Evolutionary conservation across 768 basidiomycete species (phyloP), one percentile per base, ranked within the genome.

Genomic region (Lactarius evosmus): DNA sequence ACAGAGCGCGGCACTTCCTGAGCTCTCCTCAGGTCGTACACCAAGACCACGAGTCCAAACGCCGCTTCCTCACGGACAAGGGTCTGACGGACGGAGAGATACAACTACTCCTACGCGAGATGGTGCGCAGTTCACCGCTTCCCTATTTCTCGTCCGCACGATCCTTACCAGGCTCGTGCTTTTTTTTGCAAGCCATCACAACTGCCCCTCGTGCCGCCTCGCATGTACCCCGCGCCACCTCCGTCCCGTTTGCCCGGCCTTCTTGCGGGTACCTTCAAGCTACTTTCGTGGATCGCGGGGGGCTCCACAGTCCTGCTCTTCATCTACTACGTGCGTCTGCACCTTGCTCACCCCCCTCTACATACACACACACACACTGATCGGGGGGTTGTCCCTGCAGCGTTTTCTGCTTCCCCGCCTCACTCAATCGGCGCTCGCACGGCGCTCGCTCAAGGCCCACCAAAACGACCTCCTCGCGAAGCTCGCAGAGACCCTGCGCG

Each of bases 201-300:
- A 70, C 69, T 73, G 12, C 88, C 86, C 9, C 62, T 73, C 6
- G 74, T 92, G 38, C 89, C 89, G 22, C 88, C 89, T 0, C 81
- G 88, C 67, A 85, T 86, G 54, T 92, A 92, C 69, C 89, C 89
- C 4, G 83, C 82, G 64, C 81, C 78, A 12, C 82, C 85, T 5
- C 88, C 88, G 3, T 91, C 89, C 3, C 83, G 82, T 68, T 74
- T 92, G 1, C 89, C 89, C 0, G 78, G 79, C 51, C 78, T 91
- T 41, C 75, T 92, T n/a, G 72, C 85, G 12, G 88, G 85, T 3
- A 74, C 86, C 19, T 74, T 78, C 29, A 81, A 87, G 49, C 74
- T 90, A 22, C 80, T 88, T 56, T 75, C 76, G 7, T 92, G 89
- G 91, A 70, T 89, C 61, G 78, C 81, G 1, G 87, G 90, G 6